Percentiles rank a stretch among this genome's conserved stretches.
Evolutionary conservation across 306 rosid species (phyloP).

Genomic region (cucumber (Cucumis sativus)): DNA sequence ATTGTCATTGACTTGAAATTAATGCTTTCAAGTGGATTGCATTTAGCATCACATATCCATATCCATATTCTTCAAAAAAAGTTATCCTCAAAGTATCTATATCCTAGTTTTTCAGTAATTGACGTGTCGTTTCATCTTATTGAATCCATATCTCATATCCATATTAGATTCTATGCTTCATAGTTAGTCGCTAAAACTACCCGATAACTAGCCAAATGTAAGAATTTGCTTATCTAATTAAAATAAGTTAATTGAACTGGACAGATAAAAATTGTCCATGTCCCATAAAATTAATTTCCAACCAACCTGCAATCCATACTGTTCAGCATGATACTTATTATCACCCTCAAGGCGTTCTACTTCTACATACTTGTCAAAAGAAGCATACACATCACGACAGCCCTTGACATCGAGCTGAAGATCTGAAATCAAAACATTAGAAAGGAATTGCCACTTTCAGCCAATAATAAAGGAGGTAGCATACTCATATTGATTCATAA

Average conservation of each 20-base stretch:
- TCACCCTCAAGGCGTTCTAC: conserved; percentile 97
- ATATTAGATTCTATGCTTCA: no score
- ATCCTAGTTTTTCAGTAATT: no score
- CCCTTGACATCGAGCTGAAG: conserved; percentile 99
- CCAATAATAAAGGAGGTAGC: conserved; percentile 1
- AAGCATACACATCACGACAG: conserved; percentile 90
- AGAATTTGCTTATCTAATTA: background rate
- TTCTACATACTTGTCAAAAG: conserved; percentile 97
- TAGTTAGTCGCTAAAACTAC: background rate
- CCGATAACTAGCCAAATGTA: background rate
- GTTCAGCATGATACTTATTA: conserved; percentile 94
- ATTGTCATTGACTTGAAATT: no score
- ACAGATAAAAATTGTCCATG: background rate
- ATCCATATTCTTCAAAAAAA: no score
- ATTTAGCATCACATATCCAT: no score
- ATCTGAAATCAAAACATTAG: conserved; percentile 29
- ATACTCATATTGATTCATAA: background rate
- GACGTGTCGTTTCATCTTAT: no score
- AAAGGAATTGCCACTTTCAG: conserved; percentile 3
- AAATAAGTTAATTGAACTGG: background rate
- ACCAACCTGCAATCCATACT: conserved; percentile 88
- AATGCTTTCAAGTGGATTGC: no score
- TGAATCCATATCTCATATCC: no score
- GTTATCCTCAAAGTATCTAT: no score
- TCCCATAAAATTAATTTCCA: background rate